A percentile compares a stretch with the other conserved stretches of the same genome.
Conservation (phyloP, 352 stramenopile genomes). For the Phytophthora kernoviae region DNA sequence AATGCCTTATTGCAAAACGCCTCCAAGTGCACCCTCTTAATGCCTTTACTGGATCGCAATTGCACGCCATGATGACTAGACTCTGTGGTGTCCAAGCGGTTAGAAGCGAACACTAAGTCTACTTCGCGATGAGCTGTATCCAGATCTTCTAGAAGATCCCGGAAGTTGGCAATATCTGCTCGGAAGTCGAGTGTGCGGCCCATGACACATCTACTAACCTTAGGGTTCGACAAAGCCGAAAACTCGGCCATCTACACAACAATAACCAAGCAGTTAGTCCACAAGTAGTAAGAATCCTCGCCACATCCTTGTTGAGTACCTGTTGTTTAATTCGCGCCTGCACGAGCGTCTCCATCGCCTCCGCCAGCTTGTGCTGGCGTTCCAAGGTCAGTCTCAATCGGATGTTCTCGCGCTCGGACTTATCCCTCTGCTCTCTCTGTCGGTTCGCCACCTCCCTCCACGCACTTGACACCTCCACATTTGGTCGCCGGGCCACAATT, state of each 20-base stretch:
- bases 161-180: conserved; percentile 26
- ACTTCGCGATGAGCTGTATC: conserved; percentile 23
- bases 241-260: conserved; percentile 29
- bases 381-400: conserved; percentile 37
- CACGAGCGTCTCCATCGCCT: conserved; percentile 35
- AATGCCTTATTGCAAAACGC: conserved; percentile 46
- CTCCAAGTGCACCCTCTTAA: conserved; percentile 26
- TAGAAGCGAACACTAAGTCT: conserved; percentile 29
- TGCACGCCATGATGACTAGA: conserved; percentile 34
- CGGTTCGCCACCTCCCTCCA: conserved; percentile 32
- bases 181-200: conserved; percentile 25
- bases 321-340: conserved; percentile 35
- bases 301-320: background rate
- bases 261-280: conserved; percentile 3
- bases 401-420: conserved; percentile 41
- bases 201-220: conserved; percentile 15
- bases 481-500: conserved; percentile 1
- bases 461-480: conserved; percentile 24
- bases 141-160: conserved; percentile 21
- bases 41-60: conserved; percentile 24
- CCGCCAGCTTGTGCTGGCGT: conserved; percentile 36
- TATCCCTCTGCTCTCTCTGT: conserved; percentile 34
- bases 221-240: conserved; percentile 20
- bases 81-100: conserved; percentile 35
- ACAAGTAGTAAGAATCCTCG: background rate